These are phyloP conservation scores for Fusarium abutilonis DNA, from an alignment of 2,329 filamentous ascomycete species.

Conservation along the genomic window DNA sequence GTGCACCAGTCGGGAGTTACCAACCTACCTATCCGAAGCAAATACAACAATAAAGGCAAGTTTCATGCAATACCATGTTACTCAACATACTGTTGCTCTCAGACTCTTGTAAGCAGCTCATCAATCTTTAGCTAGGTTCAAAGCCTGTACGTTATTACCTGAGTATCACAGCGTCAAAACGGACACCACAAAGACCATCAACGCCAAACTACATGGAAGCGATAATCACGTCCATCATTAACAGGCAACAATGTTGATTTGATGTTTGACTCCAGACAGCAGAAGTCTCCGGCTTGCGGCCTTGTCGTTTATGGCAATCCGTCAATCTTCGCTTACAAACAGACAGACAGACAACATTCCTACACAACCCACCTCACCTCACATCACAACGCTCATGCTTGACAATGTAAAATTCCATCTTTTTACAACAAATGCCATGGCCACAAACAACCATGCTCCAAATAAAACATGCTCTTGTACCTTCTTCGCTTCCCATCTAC, in stretches of 20 bases:
- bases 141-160: no score
- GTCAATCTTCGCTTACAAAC: background rate
- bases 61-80: no score
- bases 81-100: no score
- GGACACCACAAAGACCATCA: no score
- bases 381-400: background rate
- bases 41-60: no score
- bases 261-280: no score
- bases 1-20: no score
- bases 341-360: background rate
- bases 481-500: constrained; percentile 31
- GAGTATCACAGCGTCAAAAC: no score
- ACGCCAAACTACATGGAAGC: background rate
- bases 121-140: no score
- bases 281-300: background rate
- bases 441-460: constrained; percentile 31
- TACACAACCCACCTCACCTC: background rate
- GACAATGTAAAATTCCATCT: constrained; percentile 22
- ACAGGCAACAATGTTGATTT: no score
- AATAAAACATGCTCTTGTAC: constrained; percentile 37
- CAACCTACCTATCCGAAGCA: no score
- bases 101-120: no score
- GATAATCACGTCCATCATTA: background rate
- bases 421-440: constrained; percentile 33
- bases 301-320: background rate